Base-by-base conservation (phyloP, 495 filamentous ascomycete species). In the Aspergillus funiculosus region DNA sequence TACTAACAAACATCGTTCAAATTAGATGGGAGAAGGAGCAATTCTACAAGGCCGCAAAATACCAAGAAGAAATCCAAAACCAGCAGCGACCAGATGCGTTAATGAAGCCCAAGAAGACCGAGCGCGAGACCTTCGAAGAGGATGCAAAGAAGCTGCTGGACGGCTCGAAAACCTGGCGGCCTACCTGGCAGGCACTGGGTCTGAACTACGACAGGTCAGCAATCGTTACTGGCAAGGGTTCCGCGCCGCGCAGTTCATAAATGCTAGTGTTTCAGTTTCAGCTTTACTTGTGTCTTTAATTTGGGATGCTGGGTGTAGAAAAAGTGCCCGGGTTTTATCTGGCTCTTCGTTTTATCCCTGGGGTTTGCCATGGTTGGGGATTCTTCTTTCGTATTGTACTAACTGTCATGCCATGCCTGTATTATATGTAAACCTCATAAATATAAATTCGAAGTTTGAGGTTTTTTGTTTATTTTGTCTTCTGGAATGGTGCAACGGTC, bases 141-240 rank as follows among this genome's bases (percentile, higher is more conserved):
- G 76, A 82, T 58, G 84, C 80, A 6, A 61, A 80, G 72, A 67
- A 74, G 52, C 46, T 86, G 50, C 61, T 84, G 31, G 50, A 64
- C 32, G 58, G 66, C 8, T 56, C 57, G 49, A 54, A 60, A 43
- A 20, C 54, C 1, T 74, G 71, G 71, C 54, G 61, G 50, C 68
- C 71, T 24, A 71, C 71, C 11, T 74, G 69, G 69, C 63, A 72
- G 61, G 66, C 58, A n/a, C 15, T 73, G 42, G 70, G 70, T 15
- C 27, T 71, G 25, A 57, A 48, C 30, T 61, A 61, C 43, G 52
- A 61, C 39, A 53, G 60, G 20, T n/a, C 57, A 24, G 45, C 51
- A 39, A 31, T 66, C 42, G 45, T 56, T 42, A 37, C 43, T 47
- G 29, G 14, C 13, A 55, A 43, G 30, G 34, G 30, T 0, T 18